Evolutionary conservation across 2,329 filamentous ascomycete genomes (phyloP), one percentile per base, ranked within the genome.

Genomic region (Stagonosporopsis tanaceti): DNA sequence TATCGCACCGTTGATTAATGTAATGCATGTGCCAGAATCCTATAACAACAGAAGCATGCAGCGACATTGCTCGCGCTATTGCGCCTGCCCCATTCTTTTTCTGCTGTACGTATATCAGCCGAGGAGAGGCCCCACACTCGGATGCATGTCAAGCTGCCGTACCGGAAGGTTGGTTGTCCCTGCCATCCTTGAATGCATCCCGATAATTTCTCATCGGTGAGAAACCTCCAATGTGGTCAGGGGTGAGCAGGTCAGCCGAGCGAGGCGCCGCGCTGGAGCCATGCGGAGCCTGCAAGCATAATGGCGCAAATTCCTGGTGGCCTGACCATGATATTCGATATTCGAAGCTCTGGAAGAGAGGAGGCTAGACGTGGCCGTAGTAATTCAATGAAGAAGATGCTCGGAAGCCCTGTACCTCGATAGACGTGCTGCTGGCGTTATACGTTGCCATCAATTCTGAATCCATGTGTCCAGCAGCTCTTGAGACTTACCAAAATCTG

Each of bases 181-280:
- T 48, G 24, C 27, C 37, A 57, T 39, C 27, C 32, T 47, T 15
- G 20, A 45, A 45, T 32, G 20, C 32, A 25, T 41, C 41, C 38
- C 24, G 30, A 28, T 41, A 20, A 24, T 25, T 50, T 30, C 20
- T 53, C 48, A 50, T 57, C 54, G 54, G 50, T 57, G 34, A 47
- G 24, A 22, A 15, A 11, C 17, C 11, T 22, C 14, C 20, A 12
- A 20, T 28, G 17, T 15, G 3, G n/a, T 4, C 44, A 52, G 40
- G 46, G 46, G 35, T 45, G 22, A 53, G 54, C 30, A 57, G 14
- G 48, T 57, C 15, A 44, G 54, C 48, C 50, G 54, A 57, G 44
- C n/a, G 32, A 39, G 32, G 30, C 41, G 46, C 46, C 50, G 6
- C 30, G 39, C 15, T 7, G 20, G 34, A 45, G 39, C 20, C 32